A percentile compares a stretch with the other conserved stretches of the same genome.
These are phyloP conservation scores for Amanita exitialis DNA, from an alignment of 768 basidiomycete species.

Conservation along the genomic window DNA sequence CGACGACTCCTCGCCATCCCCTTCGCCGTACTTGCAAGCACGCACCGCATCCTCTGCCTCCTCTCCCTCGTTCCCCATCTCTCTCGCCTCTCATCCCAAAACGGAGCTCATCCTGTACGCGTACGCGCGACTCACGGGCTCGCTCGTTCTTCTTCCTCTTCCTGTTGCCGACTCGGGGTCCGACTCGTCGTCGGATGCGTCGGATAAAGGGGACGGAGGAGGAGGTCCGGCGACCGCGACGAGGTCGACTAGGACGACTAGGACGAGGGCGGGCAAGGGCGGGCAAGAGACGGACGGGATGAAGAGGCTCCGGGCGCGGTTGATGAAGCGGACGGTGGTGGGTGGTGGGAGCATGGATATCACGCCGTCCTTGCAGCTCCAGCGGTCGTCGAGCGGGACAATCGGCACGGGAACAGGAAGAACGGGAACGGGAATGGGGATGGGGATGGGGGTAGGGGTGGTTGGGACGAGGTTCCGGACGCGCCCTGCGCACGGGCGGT, in stretches of 20 bases:
- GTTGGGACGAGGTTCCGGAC: too few relatives aligned
- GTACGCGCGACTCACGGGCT: slow-evolving; percentile 73
- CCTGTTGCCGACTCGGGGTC: slow-evolving; percentile 7
- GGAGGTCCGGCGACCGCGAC: too few relatives aligned
- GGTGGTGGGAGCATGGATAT: slow-evolving; percentile 83
- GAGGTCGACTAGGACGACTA: too few relatives aligned
- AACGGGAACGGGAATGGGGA: not conserved
- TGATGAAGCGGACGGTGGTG: slow-evolving; percentile 38
- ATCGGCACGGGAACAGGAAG: not conserved
- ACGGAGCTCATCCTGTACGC: slow-evolving; percentile 74
- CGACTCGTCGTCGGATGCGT: not conserved
- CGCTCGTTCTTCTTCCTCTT: slow-evolving; percentile 44
- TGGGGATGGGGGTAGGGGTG: too few relatives aligned
- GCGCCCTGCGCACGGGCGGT: slow-evolving; percentile 29
- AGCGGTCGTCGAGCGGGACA: not conserved
- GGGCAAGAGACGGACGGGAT: slow-evolving; percentile 29
- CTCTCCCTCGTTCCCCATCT: slow-evolving; percentile 20
- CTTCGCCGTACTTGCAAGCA: slow-evolving; percentile 18
- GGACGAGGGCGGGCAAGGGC: too few relatives aligned
- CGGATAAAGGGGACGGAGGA: too few relatives aligned
- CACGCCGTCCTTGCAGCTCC: slow-evolving; percentile 29
- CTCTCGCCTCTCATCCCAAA: slow-evolving; percentile 19
- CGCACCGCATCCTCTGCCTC: slow-evolving; percentile 24
- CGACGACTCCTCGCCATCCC: slow-evolving; percentile 4
- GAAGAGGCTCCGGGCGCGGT: slow-evolving; percentile 34